Evolutionary conservation across 2,329 filamentous ascomycete genomes (phyloP).

Genomic region (Colletotrichum coccodes): DNA sequence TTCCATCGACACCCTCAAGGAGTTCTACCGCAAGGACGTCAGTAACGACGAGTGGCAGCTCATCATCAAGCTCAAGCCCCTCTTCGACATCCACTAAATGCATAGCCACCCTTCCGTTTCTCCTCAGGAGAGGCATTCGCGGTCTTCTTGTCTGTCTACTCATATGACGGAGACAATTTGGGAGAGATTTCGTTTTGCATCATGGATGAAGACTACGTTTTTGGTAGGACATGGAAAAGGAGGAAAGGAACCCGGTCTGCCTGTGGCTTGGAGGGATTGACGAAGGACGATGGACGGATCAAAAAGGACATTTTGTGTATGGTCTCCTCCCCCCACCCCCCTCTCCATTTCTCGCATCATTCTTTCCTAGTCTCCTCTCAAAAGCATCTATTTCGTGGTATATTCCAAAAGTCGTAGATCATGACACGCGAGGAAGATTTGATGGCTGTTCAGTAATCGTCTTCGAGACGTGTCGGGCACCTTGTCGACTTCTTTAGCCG

Average conservation of each 20-base stretch:
- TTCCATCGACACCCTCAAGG: conserved; percentile 95
- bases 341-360: background rate
- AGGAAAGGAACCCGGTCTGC: background rate
- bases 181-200: background rate
- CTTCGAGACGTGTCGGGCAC: no score
- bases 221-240: background rate
- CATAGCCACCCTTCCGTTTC: background rate
- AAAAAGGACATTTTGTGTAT: conserved; percentile 22
- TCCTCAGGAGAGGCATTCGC: background rate
- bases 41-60: conserved; percentile 93
- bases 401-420: no score
- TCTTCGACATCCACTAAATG: conserved; percentile 84
- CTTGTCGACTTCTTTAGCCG: no score
- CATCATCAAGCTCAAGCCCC: conserved; percentile 92
- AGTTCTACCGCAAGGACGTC: conserved; percentile 91
- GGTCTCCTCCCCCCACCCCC: background rate
- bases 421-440: no score
- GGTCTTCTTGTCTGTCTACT: background rate
- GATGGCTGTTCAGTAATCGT: no score
- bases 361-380: background rate
- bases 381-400: background rate
- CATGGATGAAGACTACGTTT: background rate
- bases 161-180: background rate
- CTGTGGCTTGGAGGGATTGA: background rate
- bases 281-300: background rate